Evolutionary conservation across 2,329 filamentous ascomycete genomes (phyloP), one percentile per base, ranked within the genome.

Genomic region (Pyricularia grisea): DNA sequence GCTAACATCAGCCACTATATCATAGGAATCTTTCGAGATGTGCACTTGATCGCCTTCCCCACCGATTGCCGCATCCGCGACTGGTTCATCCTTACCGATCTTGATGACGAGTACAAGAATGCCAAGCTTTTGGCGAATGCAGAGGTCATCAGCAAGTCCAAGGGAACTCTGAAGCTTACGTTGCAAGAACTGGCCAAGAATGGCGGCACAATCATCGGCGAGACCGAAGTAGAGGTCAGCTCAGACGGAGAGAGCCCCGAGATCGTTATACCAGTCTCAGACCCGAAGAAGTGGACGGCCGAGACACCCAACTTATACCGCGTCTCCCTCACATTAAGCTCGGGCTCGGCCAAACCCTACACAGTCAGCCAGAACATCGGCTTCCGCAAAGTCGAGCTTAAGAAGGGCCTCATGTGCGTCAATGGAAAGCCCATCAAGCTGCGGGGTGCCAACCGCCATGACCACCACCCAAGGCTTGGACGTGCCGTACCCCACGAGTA

Each of bases 241-340:
- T 72, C 70, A n/a, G 74, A 72, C 2, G 72, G 73, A 2, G 73
- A 73, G 55, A 76, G 76, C 12, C 68, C 85, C 67, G 80, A 87
- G 3, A 58, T 82, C 28, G 74, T 73, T 7, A 75, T 88, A 1
- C 75, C 81, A 0, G 78, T 90, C 25, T 67, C 78, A 2, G 77
- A 84, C n/a, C 88, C 88, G 0, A 75, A 79, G n/a, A 87, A 90
- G 71, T 91, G 89, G 89, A 90, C 88, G 0, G 89, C 89, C 0
- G 89, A 92, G 75, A 86, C 84, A 0, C 89, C 89, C 0, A 80
- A 86, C 66, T 81, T 91, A 0, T 91, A 91, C 73, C 77, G 81
- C 0, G 77, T 89, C 1, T 77, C 82, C 9, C 78, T 88, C 1
- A 76, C 80, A 0, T 74, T 84, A 4, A 73, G 67, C 25, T 71